These are phyloP conservation scores for Sphagnum tenellum DNA, from an alignment of 225 moss, liverwort and hornwort genomes.

Conservation along the genomic window DNA sequence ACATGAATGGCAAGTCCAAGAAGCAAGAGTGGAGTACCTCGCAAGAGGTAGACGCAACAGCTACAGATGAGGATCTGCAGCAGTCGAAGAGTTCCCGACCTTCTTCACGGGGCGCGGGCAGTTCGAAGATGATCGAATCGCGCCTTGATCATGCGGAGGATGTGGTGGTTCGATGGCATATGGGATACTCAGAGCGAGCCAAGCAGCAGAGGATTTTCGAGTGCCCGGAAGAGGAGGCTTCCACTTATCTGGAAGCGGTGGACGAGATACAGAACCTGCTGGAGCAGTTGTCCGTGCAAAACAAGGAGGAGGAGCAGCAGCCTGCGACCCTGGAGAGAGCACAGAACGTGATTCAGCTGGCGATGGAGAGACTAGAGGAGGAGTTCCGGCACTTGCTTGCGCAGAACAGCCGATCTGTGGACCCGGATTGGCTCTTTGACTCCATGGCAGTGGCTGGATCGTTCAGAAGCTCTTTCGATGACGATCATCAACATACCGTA, in stretches of 20 bases:
- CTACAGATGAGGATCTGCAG: conserved; percentile 6
- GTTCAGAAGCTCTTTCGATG: conserved; percentile 41
- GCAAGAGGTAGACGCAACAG: conserved; percentile 20
- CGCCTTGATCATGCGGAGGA: conserved; percentile 57
- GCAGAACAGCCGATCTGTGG: conserved; percentile 58
- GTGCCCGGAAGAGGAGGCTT: conserved; percentile 53
- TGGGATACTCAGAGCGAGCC: conserved; percentile 46
- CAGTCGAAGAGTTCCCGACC: conserved; percentile 6
- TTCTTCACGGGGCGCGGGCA: not conserved
- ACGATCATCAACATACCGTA: conserved; percentile 7
- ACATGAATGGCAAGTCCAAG: conserved; percentile 72
- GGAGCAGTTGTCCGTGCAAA: conserved; percentile 33
- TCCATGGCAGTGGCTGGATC: conserved; percentile 45
- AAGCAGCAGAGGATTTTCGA: conserved; percentile 81
- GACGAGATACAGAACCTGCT: conserved; percentile 69
- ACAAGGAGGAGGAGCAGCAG: conserved; percentile 6
- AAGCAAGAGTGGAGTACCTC: too few relatives aligned
- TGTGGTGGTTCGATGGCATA: conserved; percentile 71
- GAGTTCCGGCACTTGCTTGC: conserved; percentile 86
- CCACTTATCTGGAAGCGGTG: conserved; percentile 66
- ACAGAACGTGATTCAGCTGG: conserved; percentile 46
- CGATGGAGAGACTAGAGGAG: conserved; percentile 64
- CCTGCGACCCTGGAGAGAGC: conserved; percentile 46
- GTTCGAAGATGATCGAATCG: conserved; percentile 23
- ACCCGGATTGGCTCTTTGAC: conserved; percentile 82